Evolutionary conservation across 73 alveolate genomes (phyloP).

Genomic region (Paramecium caudatum): DNA sequence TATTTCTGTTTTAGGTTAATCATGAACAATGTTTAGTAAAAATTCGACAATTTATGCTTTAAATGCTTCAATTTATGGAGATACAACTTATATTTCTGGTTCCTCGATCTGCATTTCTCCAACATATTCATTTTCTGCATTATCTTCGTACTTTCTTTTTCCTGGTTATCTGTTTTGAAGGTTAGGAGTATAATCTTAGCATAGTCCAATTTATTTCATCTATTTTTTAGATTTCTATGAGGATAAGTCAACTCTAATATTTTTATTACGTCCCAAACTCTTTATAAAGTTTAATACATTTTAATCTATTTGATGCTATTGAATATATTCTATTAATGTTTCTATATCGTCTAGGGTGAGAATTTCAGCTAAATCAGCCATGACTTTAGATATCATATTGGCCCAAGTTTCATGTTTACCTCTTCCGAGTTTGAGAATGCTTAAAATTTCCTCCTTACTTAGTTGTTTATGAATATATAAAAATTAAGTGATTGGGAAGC

Average conservation of each 20-base stretch:
- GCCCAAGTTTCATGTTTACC: constrained; percentile 67
- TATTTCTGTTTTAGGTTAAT: constrained; percentile 17
- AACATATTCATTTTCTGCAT: background rate
- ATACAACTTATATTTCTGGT: too few species aligned
- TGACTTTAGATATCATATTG: constrained; percentile 47
- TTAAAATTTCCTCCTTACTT: constrained; percentile 11
- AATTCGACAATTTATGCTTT: constrained; percentile 3
- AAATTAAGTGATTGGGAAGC: constrained; percentile 60
- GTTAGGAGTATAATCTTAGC: background rate
- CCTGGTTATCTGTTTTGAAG: background rate
- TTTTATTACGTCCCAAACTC: constrained; percentile 28
- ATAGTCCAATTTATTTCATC: background rate
- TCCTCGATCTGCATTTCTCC: too few species aligned
- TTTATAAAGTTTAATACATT: constrained; percentile 24
- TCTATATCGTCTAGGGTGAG: constrained; percentile 1
- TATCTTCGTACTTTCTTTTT: background rate
- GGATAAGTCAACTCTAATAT: background rate
- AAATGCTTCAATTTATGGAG: too few species aligned
- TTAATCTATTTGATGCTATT: background rate
- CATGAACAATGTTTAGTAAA: background rate
- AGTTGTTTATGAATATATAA: constrained; percentile 4
- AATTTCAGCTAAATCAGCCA: constrained; percentile 60
- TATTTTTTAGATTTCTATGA: background rate
- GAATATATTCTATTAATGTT: background rate
- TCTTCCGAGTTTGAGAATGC: constrained; percentile 22